Evolutionary conservation across 2,329 filamentous ascomycete species (phyloP), one percentile per base, ranked within the genome.

Genomic region (Sporothrix curviconia): DNA sequence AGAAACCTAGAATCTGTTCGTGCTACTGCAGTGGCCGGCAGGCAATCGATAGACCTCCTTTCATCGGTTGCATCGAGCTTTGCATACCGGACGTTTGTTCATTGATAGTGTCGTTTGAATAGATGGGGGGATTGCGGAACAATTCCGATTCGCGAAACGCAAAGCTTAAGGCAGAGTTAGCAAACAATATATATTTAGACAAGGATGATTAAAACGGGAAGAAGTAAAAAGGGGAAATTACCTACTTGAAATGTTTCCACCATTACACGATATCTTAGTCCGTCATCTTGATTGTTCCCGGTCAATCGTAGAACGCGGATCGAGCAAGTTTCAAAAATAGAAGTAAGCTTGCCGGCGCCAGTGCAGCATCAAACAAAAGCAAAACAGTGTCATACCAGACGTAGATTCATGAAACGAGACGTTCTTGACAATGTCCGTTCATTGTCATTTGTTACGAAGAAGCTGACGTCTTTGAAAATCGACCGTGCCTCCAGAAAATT

Each of bases 301-400:
- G 71, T 77, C 2, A 81, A 59, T 84, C 80, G 66, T 84, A 84
- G 63, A 81, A 82, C 1, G n/a, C n/a, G 81, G 78, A 63, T 79
- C 76, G 6, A 84, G 69, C n/a, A 84, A n/a, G 72, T 64, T 81
- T 82, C 40, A 83, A 67, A 30, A 81, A 74, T n/a, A n/a, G n/a
- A n/a, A 1, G 80, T 83, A 1, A 79, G 82, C 62, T 83, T 83
- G 36, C 81, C 81, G 11, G 80, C 80, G 22, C 81, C 81, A 11
- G 80, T 84, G n/a, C n/a, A 44, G 79, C 75, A 11, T 82, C 81
- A 8, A n/a, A 84, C 81, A 68, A 84, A 81, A 11, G 82, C 81
- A 25, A 82, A n/a, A n/a, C n/a, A n/a, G 76, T 0, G 79, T 82
- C 56, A 76, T 76, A 14, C 82, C 78, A 3, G 78, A 73, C 7